These are phyloP conservation scores for Penicillium taxi DNA, from an alignment of 495 filamentous ascomycete genomes.

Conservation along the genomic window DNA sequence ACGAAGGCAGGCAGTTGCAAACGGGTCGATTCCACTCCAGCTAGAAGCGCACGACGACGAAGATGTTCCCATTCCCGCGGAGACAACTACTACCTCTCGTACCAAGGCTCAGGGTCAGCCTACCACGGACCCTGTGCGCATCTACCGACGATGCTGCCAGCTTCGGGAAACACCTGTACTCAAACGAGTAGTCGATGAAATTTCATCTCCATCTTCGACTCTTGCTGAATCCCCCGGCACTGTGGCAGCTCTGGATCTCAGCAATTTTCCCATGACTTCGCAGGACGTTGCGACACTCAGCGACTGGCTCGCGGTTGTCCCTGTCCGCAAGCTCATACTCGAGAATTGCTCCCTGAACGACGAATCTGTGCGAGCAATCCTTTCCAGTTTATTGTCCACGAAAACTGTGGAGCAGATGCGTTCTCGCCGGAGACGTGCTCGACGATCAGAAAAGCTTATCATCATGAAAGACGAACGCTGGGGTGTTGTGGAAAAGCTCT, in stretches of 20 bases:
- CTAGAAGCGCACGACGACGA: conserved; percentile 50
- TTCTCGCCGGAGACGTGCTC: conserved; percentile 33
- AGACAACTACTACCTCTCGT: conserved; percentile 20
- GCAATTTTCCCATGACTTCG: conserved; percentile 71
- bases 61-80: conserved; percentile 34
- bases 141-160: conserved; percentile 93
- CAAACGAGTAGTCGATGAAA: conserved; percentile 79
- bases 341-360: conserved; percentile 83
- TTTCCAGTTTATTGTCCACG: conserved; percentile 78
- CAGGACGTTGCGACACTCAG: conserved; percentile 78
- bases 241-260: conserved; percentile 74
- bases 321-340: conserved; percentile 72
- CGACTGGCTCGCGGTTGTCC: conserved; percentile 91
- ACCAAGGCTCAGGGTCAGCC: conserved; percentile 57
- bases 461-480: conserved; percentile 37
- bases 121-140: conserved; percentile 83
- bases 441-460: conserved; percentile 15
- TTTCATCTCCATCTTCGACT: conserved; percentile 57
- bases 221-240: conserved; percentile 56
- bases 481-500: conserved; percentile 78
- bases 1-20: conserved; percentile 68
- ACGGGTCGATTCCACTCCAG: conserved; percentile 73
- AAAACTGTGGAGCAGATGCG: conserved; percentile 53
- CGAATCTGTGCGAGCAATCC: conserved; percentile 74
- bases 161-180: conserved; percentile 83